phyloP scores from a whole-genome alignment of 2,329 filamentous ascomycete species.

The Colletotrichum eremochloae region DNA sequence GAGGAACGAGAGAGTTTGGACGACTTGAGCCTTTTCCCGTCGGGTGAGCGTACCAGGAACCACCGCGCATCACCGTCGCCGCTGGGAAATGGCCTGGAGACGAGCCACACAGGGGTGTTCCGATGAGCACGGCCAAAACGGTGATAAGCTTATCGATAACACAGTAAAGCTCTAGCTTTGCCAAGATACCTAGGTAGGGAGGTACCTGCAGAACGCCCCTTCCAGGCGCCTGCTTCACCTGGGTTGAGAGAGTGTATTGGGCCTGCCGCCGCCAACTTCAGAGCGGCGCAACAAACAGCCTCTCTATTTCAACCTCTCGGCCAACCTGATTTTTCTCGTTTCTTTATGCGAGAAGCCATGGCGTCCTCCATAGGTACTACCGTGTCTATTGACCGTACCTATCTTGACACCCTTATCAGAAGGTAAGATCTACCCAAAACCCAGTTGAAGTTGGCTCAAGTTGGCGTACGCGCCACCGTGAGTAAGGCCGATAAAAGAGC shows the following conservation, averaged over 20 bases:
- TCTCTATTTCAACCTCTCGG: slow-evolving; percentile 4
- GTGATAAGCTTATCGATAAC: slow-evolving; percentile 21
- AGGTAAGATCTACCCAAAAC: slow-evolving; percentile 60
- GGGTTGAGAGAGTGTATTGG: neutral
- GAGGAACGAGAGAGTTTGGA: slow-evolving; percentile 21
- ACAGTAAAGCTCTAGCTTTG: neutral
- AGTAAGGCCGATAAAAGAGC: slow-evolving; percentile 1
- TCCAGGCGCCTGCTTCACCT: slow-evolving; percentile 11
- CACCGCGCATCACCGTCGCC: slow-evolving; percentile 9
- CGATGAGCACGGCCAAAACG: neutral
- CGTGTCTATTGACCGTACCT: slow-evolving; percentile 65
- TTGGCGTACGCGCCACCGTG: neutral
- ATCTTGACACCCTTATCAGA: slow-evolving; percentile 72
- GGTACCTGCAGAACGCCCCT: neutral
- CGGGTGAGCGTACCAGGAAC: slow-evolving; percentile 24
- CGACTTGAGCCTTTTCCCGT: slow-evolving; percentile 19
- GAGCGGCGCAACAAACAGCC: slow-evolving; percentile 10
- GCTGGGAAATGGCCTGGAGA: slow-evolving; percentile 6
- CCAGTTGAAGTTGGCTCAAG: neutral
- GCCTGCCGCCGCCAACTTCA: slow-evolving; percentile 1
- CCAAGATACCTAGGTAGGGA: neutral
- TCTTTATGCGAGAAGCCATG: slow-evolving; percentile 44
- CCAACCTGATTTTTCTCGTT: neutral
- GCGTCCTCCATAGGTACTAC: slow-evolving; percentile 40
- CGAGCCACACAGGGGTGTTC: neutral